These are phyloP conservation scores for Vaccinium macrocarpon DNA, from an alignment of 148 eudicot species.

Conservation along the genomic window DNA sequence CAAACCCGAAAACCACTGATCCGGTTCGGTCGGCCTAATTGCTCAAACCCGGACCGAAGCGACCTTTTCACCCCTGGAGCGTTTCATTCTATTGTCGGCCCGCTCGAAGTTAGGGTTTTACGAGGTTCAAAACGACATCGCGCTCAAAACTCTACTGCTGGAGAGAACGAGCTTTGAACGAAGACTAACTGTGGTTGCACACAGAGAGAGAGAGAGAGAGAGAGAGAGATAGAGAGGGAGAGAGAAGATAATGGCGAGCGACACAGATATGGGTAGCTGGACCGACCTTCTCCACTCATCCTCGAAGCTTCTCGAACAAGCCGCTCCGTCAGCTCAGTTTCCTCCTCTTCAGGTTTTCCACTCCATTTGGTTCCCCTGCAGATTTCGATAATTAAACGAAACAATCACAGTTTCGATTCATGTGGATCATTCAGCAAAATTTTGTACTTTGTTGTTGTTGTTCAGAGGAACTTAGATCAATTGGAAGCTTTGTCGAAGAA, in stretches of 20 bases:
- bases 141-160: background rate
- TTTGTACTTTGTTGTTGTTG: background rate
- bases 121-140: too few relatives aligned
- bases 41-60: too few relatives aligned
- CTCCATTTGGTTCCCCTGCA: background rate
- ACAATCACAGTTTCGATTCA: background rate
- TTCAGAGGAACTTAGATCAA: conserved; percentile 91
- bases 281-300: conserved; percentile 84
- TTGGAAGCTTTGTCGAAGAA: conserved; percentile 90
- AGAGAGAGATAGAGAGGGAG: conserved; percentile 18
- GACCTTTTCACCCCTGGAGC: too few relatives aligned
- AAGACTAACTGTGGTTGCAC: background rate
- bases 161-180: background rate
- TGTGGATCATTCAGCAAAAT: background rate
- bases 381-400: background rate
- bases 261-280: conserved; percentile 89
- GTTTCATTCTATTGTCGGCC: too few relatives aligned
- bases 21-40: too few relatives aligned
- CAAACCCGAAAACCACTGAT: too few relatives aligned
- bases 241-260: conserved; percentile 56
- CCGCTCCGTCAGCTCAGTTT: conserved; percentile 92
- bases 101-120: too few relatives aligned
- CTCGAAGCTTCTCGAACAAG: conserved; percentile 91
- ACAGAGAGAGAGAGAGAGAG: conserved; percentile 7
- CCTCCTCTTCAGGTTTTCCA: conserved; percentile 89